phyloP scores from a whole-genome alignment of 495 filamentous ascomycete species.

The Neurospora sp. region DNA sequence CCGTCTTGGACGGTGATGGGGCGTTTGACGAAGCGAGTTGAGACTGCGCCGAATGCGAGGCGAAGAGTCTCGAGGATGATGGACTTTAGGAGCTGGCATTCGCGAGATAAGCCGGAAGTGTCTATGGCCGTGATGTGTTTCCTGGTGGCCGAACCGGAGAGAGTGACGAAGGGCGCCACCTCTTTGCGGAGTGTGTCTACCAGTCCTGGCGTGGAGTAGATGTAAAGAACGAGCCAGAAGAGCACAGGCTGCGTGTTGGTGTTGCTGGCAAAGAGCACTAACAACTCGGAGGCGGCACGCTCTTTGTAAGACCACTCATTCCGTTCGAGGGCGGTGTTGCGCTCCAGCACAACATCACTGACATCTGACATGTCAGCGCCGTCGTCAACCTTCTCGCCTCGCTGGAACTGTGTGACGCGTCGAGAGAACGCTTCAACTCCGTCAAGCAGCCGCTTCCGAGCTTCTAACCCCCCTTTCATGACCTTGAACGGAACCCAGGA shows the following conservation, averaged over 20 bases:
- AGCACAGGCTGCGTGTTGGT: slow-evolving; percentile 3
- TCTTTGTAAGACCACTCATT: neutral
- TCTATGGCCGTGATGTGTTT: neutral
- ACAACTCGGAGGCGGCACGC: neutral
- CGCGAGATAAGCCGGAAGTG: neutral
- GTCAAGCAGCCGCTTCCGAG: slow-evolving; percentile 3
- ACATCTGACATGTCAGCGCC: slow-evolving; percentile 8
- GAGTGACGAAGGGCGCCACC: neutral
- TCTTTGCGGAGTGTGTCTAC: neutral
- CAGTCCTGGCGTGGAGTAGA: slow-evolving; percentile 3
- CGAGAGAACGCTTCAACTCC: slow-evolving; percentile 1
- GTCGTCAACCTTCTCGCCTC: neutral
- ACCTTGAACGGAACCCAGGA: slow-evolving; percentile 8
- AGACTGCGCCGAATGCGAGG: slow-evolving; percentile 4
- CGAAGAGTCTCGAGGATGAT: slow-evolving; percentile 8
- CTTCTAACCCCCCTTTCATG: slow-evolving; percentile 7
- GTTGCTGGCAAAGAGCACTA: neutral
- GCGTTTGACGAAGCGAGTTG: slow-evolving; percentile 6
- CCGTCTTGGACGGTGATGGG: slow-evolving; percentile 2
- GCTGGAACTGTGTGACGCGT: slow-evolving; percentile 1
- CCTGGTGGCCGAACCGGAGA: neutral
- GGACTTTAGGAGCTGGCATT: slow-evolving; percentile 7
- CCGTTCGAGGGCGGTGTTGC: neutral
- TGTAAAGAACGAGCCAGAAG: neutral
- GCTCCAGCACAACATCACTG: neutral